A percentile compares a stretch with the other conserved stretches of the same genome.
Conservation (phyloP, 2,329 filamentous ascomycete genomes). For the Penicillium sclerotigenum region DNA sequence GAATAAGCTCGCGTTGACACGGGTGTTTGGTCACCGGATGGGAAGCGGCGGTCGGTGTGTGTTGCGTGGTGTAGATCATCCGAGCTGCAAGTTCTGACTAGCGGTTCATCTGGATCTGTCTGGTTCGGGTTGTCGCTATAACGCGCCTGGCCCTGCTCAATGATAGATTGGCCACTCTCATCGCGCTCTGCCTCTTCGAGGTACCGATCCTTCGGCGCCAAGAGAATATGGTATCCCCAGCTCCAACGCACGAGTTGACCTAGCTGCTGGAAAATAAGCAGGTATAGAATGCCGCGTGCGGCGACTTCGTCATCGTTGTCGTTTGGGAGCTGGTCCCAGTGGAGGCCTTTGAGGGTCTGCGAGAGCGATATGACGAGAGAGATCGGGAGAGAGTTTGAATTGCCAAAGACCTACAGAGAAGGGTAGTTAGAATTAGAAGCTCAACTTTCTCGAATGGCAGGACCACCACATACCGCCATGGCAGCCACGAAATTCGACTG, state of each 20-base stretch:
- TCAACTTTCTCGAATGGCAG: not conserved
- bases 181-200: constrained; percentile 43
- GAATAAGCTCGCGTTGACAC: constrained; percentile 34
- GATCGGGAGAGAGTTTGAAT: constrained; percentile 96
- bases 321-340: constrained; percentile 86
- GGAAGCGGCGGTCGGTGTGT: constrained; percentile 25
- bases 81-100: constrained; percentile 33
- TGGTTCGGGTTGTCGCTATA: constrained; percentile 43
- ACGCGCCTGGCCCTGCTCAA: constrained; percentile 40
- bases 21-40: constrained; percentile 42
- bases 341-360: constrained; percentile 83
- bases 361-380: constrained; percentile 92
- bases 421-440: not conserved
- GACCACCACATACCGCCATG: constrained; percentile 66
- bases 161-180: constrained; percentile 28
- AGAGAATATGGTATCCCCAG: constrained; percentile 92
- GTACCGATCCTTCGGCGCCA: constrained; percentile 72
- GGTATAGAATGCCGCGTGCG: constrained; percentile 88
- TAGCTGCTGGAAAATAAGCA: constrained; percentile 95
- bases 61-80: constrained; percentile 26
- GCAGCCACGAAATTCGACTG: constrained; percentile 92
- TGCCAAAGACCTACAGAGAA: constrained; percentile 71
- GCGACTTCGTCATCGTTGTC: constrained; percentile 95
- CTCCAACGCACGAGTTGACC: constrained; percentile 95
- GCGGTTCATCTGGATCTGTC: constrained; percentile 37